Base-by-base conservation (phyloP, 2,329 filamentous ascomycete species). In the Trichophyton simii region DNA sequence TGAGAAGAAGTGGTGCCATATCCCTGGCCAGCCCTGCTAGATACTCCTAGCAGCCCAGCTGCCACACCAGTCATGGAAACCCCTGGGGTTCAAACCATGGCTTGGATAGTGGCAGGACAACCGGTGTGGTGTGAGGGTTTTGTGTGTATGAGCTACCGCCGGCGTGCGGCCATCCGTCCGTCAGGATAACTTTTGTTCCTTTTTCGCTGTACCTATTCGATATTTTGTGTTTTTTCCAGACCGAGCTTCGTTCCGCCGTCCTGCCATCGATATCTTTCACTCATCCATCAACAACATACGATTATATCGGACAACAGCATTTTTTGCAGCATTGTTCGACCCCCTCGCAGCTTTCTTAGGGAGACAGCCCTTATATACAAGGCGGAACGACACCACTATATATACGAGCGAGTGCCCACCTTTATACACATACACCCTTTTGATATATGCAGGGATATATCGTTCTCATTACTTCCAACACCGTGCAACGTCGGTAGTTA, bases 11-110 rank as follows among this genome's bases (percentile, higher is more conserved):
- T 73, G 72, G 72, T 75, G 72, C 61, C 63, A 63, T 34, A 66
- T 68, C 57, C 68, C 70, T 20, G 73, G 70, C 20, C 67, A 73
- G 60, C 67, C 68, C 34, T 75, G 74, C 64, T 86, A 65, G 57
- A 50, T 57, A 46, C 2, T 13, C 3, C 59, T 61, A 59, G 57
- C 57, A 34, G 41, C 22, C 50, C 22, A 54, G 3, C 50, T 54
- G 25, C 28, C 50, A 34, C 25, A n/a, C 28, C 50, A 18, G 50
- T 25, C 50, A 54, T 28, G 28, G 13, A n/a, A n/a, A 15, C 50
- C 8, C 13, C 9, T 9, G 2, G 50, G 50, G 22, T 11, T 38
- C 34, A 31, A 31, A 0, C 41, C 41, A 54, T 54, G 50, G 50
- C 25, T 54, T 34, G 13, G 50, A 31, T 54, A n/a, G 7, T 31